phyloP scores from a whole-genome alignment of 345 rosid genomes.

The Eucalyptus tenuipes region DNA sequence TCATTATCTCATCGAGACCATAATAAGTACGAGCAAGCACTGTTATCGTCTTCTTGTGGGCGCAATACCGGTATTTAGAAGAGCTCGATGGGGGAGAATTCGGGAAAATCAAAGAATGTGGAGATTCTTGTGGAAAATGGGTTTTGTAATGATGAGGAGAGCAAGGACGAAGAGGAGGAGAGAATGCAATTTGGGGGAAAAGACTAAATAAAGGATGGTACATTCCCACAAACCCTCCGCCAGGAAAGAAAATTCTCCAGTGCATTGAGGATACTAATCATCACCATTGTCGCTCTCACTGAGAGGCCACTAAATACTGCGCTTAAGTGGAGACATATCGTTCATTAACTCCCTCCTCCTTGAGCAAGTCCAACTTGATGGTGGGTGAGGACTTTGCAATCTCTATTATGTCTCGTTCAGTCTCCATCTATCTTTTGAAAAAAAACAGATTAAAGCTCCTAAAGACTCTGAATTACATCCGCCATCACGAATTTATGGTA shows the following conservation, averaged over 20 bases:
- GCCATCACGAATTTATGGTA: too few species aligned
- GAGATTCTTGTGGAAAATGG: background rate
- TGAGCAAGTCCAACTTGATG: background rate
- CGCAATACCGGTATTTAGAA: background rate
- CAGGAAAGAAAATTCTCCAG: background rate
- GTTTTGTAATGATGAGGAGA: background rate
- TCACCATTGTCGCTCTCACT: background rate
- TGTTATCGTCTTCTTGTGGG: background rate
- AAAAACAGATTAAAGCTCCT: background rate
- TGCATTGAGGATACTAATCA: background rate
- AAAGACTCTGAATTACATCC: too few species aligned
- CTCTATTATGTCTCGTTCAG: background rate
- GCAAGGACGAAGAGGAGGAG: background rate
- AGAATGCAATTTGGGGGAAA: background rate
- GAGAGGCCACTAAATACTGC: background rate
- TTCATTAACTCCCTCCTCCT: background rate
- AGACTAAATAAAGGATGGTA: background rate
- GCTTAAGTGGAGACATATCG: background rate
- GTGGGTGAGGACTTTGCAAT: background rate
- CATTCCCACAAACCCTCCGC: background rate
- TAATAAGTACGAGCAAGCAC: too few species aligned
- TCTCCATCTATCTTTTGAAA: background rate
- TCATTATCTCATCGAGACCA: background rate
- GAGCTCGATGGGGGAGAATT: background rate
- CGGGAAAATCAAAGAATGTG: background rate